Percentiles rank a stretch among this genome's conserved stretches.
phyloP scores from a whole-genome alignment of 768 basidiomycete genomes.

The Nidularia sp. region DNA sequence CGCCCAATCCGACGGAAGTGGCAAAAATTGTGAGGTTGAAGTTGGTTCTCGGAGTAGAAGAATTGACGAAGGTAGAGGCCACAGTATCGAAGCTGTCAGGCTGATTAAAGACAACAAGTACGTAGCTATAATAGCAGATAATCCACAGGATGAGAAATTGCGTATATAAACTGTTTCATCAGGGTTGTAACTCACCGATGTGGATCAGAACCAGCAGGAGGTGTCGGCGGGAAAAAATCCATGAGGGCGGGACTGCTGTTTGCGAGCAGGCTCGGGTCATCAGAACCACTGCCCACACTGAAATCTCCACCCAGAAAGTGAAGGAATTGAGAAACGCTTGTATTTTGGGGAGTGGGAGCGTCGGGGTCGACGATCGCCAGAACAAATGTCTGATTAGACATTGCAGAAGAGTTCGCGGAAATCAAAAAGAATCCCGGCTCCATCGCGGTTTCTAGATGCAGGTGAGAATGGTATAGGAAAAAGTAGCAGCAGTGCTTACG shows the following conservation, averaged over 20 bases:
- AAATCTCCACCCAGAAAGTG: slow-evolving; percentile 39
- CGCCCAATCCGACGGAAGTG: slow-evolving; percentile 21
- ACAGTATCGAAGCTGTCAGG: slow-evolving; percentile 23
- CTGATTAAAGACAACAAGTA: slow-evolving; percentile 28
- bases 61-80: slow-evolving; percentile 25
- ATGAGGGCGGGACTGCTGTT: slow-evolving; percentile 35
- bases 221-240: slow-evolving; percentile 33
- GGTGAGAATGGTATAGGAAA: background rate
- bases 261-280: slow-evolving; percentile 21
- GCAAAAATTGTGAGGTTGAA: slow-evolving; percentile 38
- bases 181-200: slow-evolving; percentile 29
- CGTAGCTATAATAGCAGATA: slow-evolving; percentile 20
- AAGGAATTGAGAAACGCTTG: slow-evolving; percentile 28
- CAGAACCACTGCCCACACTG: slow-evolving; percentile 12
- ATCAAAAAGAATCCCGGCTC: slow-evolving; percentile 26
- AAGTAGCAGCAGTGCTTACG: slow-evolving; percentile 18
- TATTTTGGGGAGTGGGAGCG: slow-evolving; percentile 35
- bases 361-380: slow-evolving; percentile 39
- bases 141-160: slow-evolving; percentile 1
- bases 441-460: slow-evolving; percentile 23
- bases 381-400: slow-evolving; percentile 25
- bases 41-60: slow-evolving; percentile 25
- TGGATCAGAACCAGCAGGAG: slow-evolving; percentile 35
- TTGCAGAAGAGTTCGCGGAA: slow-evolving; percentile 15
- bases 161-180: slow-evolving; percentile 7